Evolutionary conservation across 768 basidiomycete species (phyloP), one percentile per base, ranked within the genome.

Genomic region (Russula earlei): DNA sequence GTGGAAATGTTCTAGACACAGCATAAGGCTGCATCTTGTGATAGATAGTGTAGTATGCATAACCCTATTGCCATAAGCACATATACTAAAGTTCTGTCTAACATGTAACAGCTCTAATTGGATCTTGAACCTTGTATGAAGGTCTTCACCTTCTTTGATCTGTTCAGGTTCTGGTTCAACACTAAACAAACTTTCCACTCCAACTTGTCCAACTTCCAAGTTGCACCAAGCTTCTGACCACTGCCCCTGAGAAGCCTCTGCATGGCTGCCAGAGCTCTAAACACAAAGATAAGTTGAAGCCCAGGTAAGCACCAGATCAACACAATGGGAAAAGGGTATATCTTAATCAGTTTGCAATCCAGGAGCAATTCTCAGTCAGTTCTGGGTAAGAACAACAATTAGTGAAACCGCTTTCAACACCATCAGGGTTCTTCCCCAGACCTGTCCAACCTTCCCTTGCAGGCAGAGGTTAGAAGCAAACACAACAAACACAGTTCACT

Each of bases 381-480:
- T 59, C 46, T 71, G 53, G 74, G 70, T 59, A 67, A 66, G 60
- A 72, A 68, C 40, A 67, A 69, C 64, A 75, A 77, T 65, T 77
- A 77, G 52, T 68, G 52, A 52, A 43, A 76, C 72, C 70, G 75
- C 72, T 10, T 41, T 11, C 57, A 58, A 17, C 63, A 71, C 67
- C 83, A 83, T 58, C 84, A 84, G 66, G 77, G 82, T 20, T 85
- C 85, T 40, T 82, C 83, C 17, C 79, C 80, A 31, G 68, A 76
- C 41, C 65, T 69, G 46, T 55, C 68, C 41, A 54, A 59, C 59
- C 63, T 67, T 66, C 66, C 81, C 78, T 79, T 81, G 78, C 83
- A 84, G 78, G 82, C 77, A 80, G 84, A 84, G 79, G 78, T 57
- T 45, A 46, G 40, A n/a, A n/a, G n/a, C n/a, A n/a, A n/a, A n/a